Base-by-base conservation (phyloP, 148 eudicot genomes). In the Persicaria maculosa region DNA sequence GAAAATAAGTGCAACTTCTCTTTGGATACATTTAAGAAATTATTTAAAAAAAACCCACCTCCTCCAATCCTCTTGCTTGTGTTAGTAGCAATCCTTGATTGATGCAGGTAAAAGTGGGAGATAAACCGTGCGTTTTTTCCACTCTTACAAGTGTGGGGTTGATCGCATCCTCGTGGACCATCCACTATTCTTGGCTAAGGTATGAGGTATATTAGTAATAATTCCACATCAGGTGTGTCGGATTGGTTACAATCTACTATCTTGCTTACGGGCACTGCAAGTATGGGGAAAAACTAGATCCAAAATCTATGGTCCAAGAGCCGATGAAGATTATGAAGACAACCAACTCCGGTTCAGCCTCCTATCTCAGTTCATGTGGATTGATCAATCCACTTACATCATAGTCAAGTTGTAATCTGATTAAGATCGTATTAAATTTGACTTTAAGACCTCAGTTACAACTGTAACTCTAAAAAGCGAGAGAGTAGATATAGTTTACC, bases 281-380 rank as follows among this genome's bases (percentile, higher is more conserved):
- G 97, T 93, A 46, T 88, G 97, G 97, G 98, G 98, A 7, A 89
- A 89, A 84, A 93, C 97, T 36, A 88, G 82, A 73, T 88, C 94
- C 9, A 87, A 91, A 82, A 80, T 93, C 45, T 93, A 93, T 76
- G 98, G 98, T 68, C 98, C 98, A 3, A 76, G 44, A 47, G 79
- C 98, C 62, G 98, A 95, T 45, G 77, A 73, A 4, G 98, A 93
- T 79, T 93, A 88, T 74, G 40, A 68, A 43, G 98, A 93, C 83
- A 93, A 93, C 83, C 93, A 91, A 78, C 81, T 93, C 54, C 84
- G 97, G 14, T 93, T 91, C 78, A 88, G 95, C 79, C 74, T 93
- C 76, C 75, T 93, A 62, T 86, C 90, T 81, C 93, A 81, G 73
- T 97, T 93, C 68, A 72, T 25, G 31, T 25, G 80, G 47, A 31